Evolutionary conservation across 495 filamentous ascomycete genomes (phyloP).

Genomic region (Aspergillus sclerotioniger): DNA sequence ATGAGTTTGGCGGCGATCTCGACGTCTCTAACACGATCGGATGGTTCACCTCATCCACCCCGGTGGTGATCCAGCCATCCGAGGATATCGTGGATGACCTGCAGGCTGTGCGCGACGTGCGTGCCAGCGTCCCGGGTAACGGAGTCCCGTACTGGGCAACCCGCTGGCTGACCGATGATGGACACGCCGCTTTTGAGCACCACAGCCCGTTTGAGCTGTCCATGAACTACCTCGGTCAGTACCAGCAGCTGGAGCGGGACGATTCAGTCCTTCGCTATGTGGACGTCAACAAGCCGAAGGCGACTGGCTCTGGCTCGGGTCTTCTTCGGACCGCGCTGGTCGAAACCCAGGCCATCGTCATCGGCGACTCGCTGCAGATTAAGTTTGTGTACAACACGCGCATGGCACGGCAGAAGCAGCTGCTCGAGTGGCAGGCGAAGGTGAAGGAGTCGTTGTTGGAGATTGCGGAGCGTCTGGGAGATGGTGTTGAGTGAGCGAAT

Average conservation of each 20-base stretch:
- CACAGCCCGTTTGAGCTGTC: constrained; percentile 10
- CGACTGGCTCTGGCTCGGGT: background rate
- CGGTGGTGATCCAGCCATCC: constrained; percentile 13
- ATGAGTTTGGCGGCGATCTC: constrained; percentile 32
- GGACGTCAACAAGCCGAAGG: background rate
- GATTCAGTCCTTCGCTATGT: background rate
- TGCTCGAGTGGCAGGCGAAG: background rate
- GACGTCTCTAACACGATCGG: constrained; percentile 49
- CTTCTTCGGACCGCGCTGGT: background rate
- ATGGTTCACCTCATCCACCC: constrained; percentile 46
- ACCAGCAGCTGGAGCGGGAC: background rate
- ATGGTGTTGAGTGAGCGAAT: background rate
- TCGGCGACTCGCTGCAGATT: background rate
- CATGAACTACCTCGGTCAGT: constrained; percentile 10
- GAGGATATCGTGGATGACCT: background rate
- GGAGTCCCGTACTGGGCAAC: constrained; percentile 27
- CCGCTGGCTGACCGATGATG: background rate
- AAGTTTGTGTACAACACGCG: background rate
- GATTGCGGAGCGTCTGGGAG: background rate
- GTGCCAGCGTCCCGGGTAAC: constrained; percentile 18
- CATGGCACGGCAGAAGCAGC: background rate
- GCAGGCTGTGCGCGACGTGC: constrained; percentile 12
- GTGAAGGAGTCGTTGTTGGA: background rate
- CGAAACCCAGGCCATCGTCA: background rate
- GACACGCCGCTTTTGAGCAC: background rate